phyloP scores from a whole-genome alignment of 148 eudicot genomes.

The Amaranthus palmeri region DNA sequence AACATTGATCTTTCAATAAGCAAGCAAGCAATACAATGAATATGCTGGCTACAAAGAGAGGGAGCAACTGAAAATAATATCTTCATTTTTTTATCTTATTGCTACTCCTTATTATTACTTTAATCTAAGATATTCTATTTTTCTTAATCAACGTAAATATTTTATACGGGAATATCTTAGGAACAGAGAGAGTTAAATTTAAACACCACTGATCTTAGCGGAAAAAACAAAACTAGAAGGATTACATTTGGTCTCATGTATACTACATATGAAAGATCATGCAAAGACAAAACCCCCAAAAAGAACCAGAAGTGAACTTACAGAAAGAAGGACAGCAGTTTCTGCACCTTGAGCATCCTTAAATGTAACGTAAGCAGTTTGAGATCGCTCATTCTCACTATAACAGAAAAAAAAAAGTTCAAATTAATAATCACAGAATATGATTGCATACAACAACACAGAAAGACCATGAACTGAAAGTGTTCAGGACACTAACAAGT shows the following conservation, averaged over 20 bases:
- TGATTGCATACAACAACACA: neutral
- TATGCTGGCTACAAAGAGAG: too few species aligned
- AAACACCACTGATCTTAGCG: neutral
- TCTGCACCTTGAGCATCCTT: constrained; percentile 84
- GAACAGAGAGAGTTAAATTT: too few species aligned
- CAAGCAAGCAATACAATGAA: too few species aligned
- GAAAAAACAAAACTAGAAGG: neutral
- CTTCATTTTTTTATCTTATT: too few species aligned
- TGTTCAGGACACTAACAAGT: too few species aligned
- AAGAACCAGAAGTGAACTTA: constrained; percentile 24
- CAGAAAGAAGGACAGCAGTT: constrained; percentile 96
- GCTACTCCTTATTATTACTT: too few species aligned
- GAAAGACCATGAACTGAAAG: neutral
- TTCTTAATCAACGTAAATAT: too few species aligned
- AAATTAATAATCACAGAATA: neutral
- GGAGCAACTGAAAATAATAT: too few species aligned
- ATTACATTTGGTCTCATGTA: neutral
- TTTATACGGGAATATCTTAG: too few species aligned
- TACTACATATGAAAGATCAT: neutral
- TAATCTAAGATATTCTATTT: too few species aligned
- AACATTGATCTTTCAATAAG: too few species aligned
- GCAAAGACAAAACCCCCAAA: neutral
- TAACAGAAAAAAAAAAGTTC: constrained; percentile 1
- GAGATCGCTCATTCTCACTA: constrained; percentile 83
- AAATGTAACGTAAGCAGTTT: constrained; percentile 82